Evolutionary conservation across 1,284 basidiomycete species (phyloP).

Genomic region (Mixia osmundae): DNA sequence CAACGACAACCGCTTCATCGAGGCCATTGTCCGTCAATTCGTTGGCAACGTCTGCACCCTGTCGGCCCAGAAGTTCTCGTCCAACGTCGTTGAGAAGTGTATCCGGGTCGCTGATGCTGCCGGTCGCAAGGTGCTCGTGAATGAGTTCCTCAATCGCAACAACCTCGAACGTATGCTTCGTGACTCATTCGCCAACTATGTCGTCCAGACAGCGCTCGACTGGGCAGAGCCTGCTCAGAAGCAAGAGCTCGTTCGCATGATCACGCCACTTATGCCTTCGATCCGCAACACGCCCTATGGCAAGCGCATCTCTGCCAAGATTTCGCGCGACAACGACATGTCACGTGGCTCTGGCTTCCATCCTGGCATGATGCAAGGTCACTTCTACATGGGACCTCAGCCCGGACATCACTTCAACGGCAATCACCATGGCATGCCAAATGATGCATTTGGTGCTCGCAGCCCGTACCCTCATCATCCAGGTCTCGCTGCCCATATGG

Average conservation of each 20-base stretch:
- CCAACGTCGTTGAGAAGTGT: conserved; percentile 59
- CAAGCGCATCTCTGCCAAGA: conserved; percentile 90
- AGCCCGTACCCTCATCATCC: too few relatives aligned
- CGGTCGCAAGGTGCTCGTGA: conserved; percentile 82
- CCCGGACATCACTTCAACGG: too few relatives aligned
- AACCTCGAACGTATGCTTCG: conserved; percentile 85
- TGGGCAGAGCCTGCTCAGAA: conserved; percentile 79
- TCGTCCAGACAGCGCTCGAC: conserved; percentile 61
- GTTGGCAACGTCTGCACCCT: conserved; percentile 90
- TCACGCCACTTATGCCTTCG: conserved; percentile 70
- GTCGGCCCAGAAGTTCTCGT: conserved; percentile 96
- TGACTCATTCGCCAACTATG: conserved; percentile 33
- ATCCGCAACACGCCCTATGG: conserved; percentile 51
- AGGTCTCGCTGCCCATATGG: too few relatives aligned
- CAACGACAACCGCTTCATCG: conserved; percentile 93
- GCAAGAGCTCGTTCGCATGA: conserved; percentile 56
- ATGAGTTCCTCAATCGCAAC: conserved; percentile 81
- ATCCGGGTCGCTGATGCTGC: conserved; percentile 88
- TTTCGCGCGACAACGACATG: conserved; percentile 39
- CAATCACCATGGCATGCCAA: too few relatives aligned
- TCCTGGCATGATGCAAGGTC: too few relatives aligned
- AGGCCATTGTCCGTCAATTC: conserved; percentile 92
- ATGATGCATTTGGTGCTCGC: too few relatives aligned
- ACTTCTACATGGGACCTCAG: too few relatives aligned
- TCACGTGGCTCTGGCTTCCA: too few relatives aligned